Evolutionary conservation across 768 basidiomycete species (phyloP), one percentile per base, ranked within the genome.

Genomic region (Boletales sp.): DNA sequence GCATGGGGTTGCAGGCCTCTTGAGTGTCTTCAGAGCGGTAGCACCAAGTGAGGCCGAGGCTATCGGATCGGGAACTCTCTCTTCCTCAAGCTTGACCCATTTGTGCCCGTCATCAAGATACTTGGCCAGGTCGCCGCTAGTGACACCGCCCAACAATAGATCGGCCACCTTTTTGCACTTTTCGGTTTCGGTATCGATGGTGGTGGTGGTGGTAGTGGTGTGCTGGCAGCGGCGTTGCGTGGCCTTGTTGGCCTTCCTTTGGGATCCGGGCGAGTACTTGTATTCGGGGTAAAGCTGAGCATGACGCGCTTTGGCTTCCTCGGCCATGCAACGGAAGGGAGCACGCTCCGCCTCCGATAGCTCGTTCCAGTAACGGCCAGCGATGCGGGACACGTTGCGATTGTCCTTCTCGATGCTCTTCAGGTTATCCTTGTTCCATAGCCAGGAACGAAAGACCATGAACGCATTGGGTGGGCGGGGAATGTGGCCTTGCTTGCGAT

Each of bases 391-490:
- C 50, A 92, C 79, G 47, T 81, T 77, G 63, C 87, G 83, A 63
- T 92, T 89, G 43, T 86, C 81, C 52, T 72, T 76, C 69, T 87
- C 86, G 44, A 79, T 71, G 35, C 67, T 66, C 44, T 80, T 80
- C 29, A 75, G 64, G 34, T 74, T 70, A 3, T 74, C 69, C 52
- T 77, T 76, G 45, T 72, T 68, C 70, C 87, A 78, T 39, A 86
- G 77, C 60, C 78, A 78, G 17, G 83, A 88, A 36, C 90, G 83
- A 64, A 81, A 92, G 52, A 91, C 72, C 69, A 92, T 90, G 74
- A 92, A 94, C 10, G 90, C 85, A 61, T 94, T 94, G 48, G 86
- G 77, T 2, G 91, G 91, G 13, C 90, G 83, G 30, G 82, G 83
- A 34, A 91, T 79, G 62, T 83, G 83, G 32, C 73, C 74, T 10